Conservation (phyloP, 2,329 filamentous ascomycete species). For the Chaetomiaceae sp. region DNA sequence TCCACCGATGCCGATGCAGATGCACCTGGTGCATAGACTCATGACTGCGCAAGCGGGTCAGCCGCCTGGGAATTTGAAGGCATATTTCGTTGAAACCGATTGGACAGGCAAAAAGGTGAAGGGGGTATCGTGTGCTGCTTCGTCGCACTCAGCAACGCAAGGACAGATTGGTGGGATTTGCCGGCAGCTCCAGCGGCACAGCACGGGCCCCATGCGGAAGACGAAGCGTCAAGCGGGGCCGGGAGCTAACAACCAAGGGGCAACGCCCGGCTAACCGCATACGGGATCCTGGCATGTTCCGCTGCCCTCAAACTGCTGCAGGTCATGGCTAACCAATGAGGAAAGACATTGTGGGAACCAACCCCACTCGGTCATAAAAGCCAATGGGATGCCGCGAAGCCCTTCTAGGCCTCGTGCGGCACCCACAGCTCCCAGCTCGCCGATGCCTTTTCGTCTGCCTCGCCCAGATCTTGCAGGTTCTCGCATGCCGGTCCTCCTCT, state of each 20-base stretch:
- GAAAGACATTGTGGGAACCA: not conserved
- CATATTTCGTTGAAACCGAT: not conserved
- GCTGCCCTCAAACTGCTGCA: constrained; percentile 16
- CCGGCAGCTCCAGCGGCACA: constrained; percentile 7
- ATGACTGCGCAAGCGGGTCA: no score
- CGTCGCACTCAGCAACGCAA: not conserved
- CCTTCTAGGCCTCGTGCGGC: constrained; percentile 16
- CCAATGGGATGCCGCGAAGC: constrained; percentile 21
- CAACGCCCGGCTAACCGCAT: constrained; percentile 20
- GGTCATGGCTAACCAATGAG: constrained; percentile 14
- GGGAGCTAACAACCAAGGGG: constrained; percentile 20
- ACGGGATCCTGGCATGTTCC: constrained; percentile 20
- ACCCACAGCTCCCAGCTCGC: constrained; percentile 23
- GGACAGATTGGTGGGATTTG: constrained; percentile 8
- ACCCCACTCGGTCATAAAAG: constrained; percentile 6
- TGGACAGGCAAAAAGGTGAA: not conserved
- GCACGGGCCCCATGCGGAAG: constrained; percentile 13
- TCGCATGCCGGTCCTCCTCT: constrained; percentile 24
- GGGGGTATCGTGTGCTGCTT: no score
- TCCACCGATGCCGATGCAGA: no score
- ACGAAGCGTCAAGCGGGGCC: constrained; percentile 18
- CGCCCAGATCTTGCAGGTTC: constrained; percentile 24
- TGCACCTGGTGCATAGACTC: no score
- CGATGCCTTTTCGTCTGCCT: constrained; percentile 26
- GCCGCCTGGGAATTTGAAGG: not conserved